Evolutionary conservation across 2,329 filamentous ascomycete genomes (phyloP), one percentile per base, ranked within the genome.

Genomic region (Verticillium longisporum): DNA sequence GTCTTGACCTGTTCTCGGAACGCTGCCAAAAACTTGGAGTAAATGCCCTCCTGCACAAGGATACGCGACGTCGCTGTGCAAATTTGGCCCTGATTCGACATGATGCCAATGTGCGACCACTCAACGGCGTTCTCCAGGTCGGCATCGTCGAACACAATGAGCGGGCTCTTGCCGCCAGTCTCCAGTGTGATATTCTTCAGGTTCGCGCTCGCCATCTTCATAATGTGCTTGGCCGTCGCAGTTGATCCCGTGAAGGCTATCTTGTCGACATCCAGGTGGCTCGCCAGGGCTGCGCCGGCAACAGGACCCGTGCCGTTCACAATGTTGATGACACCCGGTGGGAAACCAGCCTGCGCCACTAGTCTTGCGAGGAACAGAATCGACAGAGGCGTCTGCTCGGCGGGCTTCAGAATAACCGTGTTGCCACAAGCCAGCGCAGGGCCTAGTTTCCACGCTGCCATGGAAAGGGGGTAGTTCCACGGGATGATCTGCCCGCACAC

Each of bases 211-310:
- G 90, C 89, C 73, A 84, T 81, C 71, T 90, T 90, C 88, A 92
- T 92, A 65, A 93, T 90, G 58, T 88, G 81, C 60, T 85, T 84
- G 7, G 87, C 90, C 0, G 89, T 92, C 1, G 78, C 77, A 0
- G 90, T 93, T 4, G 86, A 89, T 45, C 90, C 90, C 0, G 90
- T 93, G 65, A 93, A 94, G 0, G 90, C 88, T 63, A 94, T 80
- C 77, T 93, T 93, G 69, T 91, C 87, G 15, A 94, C 81, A 53
- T 83, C 83, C 31, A 84, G 75, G 70, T 94, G 90, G 50, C 81
- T 79, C 1, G 86, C 87, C 9, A 93, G 79, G 0, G 88, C 86
- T 5, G 86, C 80, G 13, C 90, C 90, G 0, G 88, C 87, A 38
- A 86, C 85, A 32, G 80, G 80, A 32, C 90, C 90, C 59, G 85